A percentile compares a stretch with the other conserved stretches of the same genome.
Evolutionary conservation across 2,329 filamentous ascomycete species (phyloP).

Genomic region (Xylaria sp.): DNA sequence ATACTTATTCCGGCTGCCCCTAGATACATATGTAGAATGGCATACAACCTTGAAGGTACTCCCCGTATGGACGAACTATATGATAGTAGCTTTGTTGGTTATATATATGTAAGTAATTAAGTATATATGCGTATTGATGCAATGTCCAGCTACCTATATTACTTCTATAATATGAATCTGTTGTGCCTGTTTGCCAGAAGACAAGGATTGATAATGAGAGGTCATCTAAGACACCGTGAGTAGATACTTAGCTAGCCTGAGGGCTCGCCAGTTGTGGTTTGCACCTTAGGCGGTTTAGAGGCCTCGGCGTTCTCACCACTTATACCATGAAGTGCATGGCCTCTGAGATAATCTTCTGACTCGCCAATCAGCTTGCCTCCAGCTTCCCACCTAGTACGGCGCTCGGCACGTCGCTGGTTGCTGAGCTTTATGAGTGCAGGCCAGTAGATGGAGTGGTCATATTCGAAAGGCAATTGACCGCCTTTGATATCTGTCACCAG

Average conservation of each 20-base stretch:
- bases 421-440: slow-evolving; percentile 81
- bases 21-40: no score
- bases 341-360: slow-evolving; percentile 86
- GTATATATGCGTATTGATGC: background rate
- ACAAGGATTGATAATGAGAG: background rate
- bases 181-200: background rate
- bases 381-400: slow-evolving; percentile 77
- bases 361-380: slow-evolving; percentile 87
- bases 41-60: background rate
- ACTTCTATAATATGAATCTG: slow-evolving; percentile 7
- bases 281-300: slow-evolving; percentile 15
- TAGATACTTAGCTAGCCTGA: background rate
- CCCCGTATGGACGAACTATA: background rate
- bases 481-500: slow-evolving; percentile 80
- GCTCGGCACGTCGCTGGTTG: slow-evolving; percentile 70
- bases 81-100: slow-evolving; percentile 3
- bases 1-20: background rate
- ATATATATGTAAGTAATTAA: no score
- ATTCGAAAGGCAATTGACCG: slow-evolving; percentile 87
- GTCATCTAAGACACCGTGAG: slow-evolving; percentile 5
- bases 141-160: background rate
- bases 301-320: slow-evolving; percentile 24
- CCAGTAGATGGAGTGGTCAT: slow-evolving; percentile 92
- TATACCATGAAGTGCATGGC: slow-evolving; percentile 54
- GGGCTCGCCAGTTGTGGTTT: background rate